Conservation (phyloP, 768 basidiomycete genomes). For the Pleurotus cornucopiae region DNA sequence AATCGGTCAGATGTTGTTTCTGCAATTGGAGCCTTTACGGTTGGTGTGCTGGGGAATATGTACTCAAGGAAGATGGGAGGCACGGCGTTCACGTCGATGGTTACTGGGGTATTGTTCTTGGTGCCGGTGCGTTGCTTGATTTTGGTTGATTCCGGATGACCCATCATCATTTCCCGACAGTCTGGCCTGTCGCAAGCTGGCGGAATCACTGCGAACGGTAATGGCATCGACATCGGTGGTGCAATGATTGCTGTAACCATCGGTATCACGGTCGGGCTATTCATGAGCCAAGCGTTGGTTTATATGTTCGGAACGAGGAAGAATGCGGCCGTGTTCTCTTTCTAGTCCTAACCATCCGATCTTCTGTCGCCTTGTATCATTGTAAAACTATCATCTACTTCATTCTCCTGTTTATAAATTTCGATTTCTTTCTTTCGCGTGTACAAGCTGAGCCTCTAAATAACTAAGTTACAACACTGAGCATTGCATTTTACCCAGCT, state of each 20-base stretch:
- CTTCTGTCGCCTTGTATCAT: too few species aligned
- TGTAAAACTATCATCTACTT: too few species aligned
- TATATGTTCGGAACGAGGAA: constrained; percentile 85
- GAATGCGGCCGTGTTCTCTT: constrained; percentile 82
- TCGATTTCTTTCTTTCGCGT: too few species aligned
- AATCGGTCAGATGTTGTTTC: constrained; percentile 81
- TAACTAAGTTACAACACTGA: too few species aligned
- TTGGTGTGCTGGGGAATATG: constrained; percentile 73
- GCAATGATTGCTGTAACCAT: constrained; percentile 90
- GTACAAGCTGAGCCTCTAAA: too few species aligned
- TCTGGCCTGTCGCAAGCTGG: constrained; percentile 85
- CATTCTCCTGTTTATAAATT: too few species aligned
- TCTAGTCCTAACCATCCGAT: constrained; percentile 33
- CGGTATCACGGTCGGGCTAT: constrained; percentile 85
- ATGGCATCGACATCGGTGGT: constrained; percentile 79
- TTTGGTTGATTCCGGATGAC: too few species aligned
- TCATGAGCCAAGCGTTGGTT: constrained; percentile 83
- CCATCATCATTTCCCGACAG: constrained; percentile 28
- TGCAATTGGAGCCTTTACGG: constrained; percentile 80
- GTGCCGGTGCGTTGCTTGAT: constrained; percentile 61
- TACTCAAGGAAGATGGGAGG: constrained; percentile 82
- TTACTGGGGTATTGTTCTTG: constrained; percentile 82
- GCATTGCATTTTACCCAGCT: too few species aligned
- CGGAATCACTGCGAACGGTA: constrained; percentile 77
- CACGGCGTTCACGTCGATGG: constrained; percentile 89